phyloP scores from a whole-genome alignment of 805 yeast species.

The Myxozyma nipponensis region DNA sequence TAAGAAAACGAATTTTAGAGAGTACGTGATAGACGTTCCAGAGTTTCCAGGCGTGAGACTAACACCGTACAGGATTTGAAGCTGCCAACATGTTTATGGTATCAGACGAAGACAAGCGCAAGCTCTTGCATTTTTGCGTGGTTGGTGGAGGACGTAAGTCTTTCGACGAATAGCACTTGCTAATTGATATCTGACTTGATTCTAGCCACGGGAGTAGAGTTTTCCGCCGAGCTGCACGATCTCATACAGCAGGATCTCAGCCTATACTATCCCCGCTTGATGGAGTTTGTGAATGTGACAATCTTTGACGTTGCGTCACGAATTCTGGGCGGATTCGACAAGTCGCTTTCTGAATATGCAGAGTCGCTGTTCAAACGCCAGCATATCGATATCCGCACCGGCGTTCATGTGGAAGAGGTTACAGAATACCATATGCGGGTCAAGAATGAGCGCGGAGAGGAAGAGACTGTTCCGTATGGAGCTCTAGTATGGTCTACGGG shows the following conservation, averaged over 20 bases:
- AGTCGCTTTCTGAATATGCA: constrained; percentile 59
- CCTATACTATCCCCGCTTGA: constrained; percentile 53
- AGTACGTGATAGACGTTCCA: constrained; percentile 2
- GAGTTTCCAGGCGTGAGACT: neutral
- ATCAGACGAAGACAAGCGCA: constrained; percentile 56
- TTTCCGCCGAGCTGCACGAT: constrained; percentile 67
- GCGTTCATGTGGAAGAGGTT: constrained; percentile 59
- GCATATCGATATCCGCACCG: constrained; percentile 56
- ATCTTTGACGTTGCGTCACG: constrained; percentile 67
- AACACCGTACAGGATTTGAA: constrained; percentile 45
- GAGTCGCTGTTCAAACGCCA: constrained; percentile 59
- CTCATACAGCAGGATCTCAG: constrained; percentile 60
- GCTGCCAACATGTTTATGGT: constrained; percentile 63
- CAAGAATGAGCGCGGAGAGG: constrained; percentile 47
- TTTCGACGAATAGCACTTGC: too few species aligned
- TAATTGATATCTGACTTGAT: neutral
- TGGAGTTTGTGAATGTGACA: constrained; percentile 63
- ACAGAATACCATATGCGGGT: constrained; percentile 54
- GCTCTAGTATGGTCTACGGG: constrained; percentile 74
- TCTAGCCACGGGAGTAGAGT: constrained; percentile 60
- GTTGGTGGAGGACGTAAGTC: constrained; percentile 61
- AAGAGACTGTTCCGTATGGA: constrained; percentile 51
- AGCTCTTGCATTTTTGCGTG: constrained; percentile 57
- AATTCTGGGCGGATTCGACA: constrained; percentile 63
- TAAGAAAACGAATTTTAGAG: constrained; percentile 52